Evolutionary conservation across 1,139 yeast genomes (phyloP).

Genomic region (Nematodospora anomalae): DNA sequence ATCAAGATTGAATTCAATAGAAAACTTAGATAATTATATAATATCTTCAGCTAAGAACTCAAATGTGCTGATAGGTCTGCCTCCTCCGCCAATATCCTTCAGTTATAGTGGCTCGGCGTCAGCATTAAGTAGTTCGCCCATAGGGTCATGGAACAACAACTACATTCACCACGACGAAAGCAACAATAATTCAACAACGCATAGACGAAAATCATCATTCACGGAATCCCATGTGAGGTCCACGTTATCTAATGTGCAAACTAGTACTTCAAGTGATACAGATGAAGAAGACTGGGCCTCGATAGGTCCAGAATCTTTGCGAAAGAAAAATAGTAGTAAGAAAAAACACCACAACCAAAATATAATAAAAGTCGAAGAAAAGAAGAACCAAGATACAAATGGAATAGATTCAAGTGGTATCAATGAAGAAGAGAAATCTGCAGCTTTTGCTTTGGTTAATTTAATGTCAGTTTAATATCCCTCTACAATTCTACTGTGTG

Average conservation of each 20-base stretch:
- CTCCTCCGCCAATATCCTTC: constrained; percentile 32
- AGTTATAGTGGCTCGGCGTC: constrained; percentile 3
- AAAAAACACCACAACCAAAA: constrained; percentile 1
- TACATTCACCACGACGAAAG: constrained; percentile 7
- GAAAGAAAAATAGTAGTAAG: constrained; percentile 27
- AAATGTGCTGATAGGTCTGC: constrained; percentile 36
- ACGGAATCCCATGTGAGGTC: constrained; percentile 46
- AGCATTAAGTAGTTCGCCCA: constrained; percentile 6
- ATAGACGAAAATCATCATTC: constrained; percentile 43
- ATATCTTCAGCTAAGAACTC: constrained; percentile 43
- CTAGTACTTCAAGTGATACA: constrained; percentile 40
- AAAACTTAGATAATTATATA: constrained; percentile 44
- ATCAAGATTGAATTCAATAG: constrained; percentile 45
- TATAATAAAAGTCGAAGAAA: background rate
- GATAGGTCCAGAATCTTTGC: constrained; percentile 70
- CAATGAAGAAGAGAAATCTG: constrained; percentile 48
- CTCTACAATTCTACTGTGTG: background rate
- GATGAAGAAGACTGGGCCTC: constrained; percentile 97
- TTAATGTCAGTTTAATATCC: constrained; percentile 31
- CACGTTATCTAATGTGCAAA: constrained; percentile 27
- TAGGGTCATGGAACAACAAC: constrained; percentile 3
- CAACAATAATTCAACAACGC: constrained; percentile 16
- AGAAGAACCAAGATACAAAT: constrained; percentile 4
- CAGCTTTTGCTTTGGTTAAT: constrained; percentile 64
- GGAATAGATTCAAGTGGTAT: constrained; percentile 10